Base-by-base conservation (phyloP, 108 stramenopile genomes). In the Pseudonitzschia multiseries region DNA sequence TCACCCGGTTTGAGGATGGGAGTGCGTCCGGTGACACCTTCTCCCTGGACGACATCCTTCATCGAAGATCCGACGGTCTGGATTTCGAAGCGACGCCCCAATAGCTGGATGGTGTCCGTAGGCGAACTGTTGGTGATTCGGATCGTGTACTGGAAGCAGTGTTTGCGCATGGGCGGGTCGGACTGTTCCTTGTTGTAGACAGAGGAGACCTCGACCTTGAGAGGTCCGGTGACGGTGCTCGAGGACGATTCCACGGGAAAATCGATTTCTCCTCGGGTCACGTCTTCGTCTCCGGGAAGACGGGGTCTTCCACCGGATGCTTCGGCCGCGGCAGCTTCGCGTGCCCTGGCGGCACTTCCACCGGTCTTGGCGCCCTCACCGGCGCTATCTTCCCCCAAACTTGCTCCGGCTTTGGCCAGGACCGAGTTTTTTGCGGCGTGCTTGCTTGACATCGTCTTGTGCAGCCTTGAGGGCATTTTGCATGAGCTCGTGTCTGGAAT, bases 61-160 rank as follows among this genome's bases (percentile, higher is more conserved):
- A 88, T 91, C 44, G 74, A 75, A 57, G 80, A 81, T 24, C 90
- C 92, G n/a, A 95, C 87, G 4, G 96, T 90, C 78, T 95, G 92
- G 57, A 97, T 96, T 74, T 95, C 93, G 71, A 95, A 97, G 44
- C 89, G 84, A n/a, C 96, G 86, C 13, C 92, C 90, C 59, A 93
- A 70, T 28, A 97, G 83, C 83, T 96, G 94, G 42, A 96, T 93
- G 13, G 93, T 94, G 43, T 94, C 91, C 3, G 79, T 87, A 2
- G 79, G 75, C n/a, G 92, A 93, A 44, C 86, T 83, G 78, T 97
- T 97, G 54, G 96, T 97, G 60, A 97, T 94, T 42, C 89, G 86
- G 18, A 97, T 91, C 33, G 93, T 93, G 87, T 97, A 97, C 76
- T 91, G 86, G 77, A 95, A 97, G 76, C 90, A 90, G 73, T 94